Conservation (phyloP, 805 yeast species). For the Spathaspora girioi region DNA sequence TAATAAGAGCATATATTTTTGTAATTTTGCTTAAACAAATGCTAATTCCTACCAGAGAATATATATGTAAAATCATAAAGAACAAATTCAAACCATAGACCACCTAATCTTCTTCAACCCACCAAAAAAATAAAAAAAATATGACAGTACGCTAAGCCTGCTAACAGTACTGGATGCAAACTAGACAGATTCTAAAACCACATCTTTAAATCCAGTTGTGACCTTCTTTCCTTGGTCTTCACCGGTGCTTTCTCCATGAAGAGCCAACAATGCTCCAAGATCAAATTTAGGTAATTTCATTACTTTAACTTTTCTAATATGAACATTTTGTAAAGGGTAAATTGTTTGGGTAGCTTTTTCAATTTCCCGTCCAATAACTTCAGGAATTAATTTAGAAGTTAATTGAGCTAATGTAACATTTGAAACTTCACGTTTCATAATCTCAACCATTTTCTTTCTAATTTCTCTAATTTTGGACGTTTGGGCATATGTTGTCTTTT, state of each 20-base stretch:
- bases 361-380: conserved; percentile 97
- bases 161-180: background rate
- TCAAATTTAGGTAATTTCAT: conserved; percentile 99
- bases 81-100: background rate
- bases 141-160: background rate
- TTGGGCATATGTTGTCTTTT: conserved; percentile 97
- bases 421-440: conserved; percentile 93
- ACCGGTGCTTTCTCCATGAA: conserved; percentile 77
- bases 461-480: conserved; percentile 95
- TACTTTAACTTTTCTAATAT: conserved; percentile 97
- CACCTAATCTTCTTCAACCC: background rate
- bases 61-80: too few species aligned
- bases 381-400: conserved; percentile 96
- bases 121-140: background rate
- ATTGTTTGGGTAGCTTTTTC: conserved; percentile 93
- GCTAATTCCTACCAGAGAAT: too few species aligned
- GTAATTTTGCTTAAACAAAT: too few species aligned
- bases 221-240: conserved; percentile 97
- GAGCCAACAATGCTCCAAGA: conserved; percentile 91
- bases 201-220: conserved; percentile 97
- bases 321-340: conserved; percentile 97
- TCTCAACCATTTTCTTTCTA: conserved; percentile 94
- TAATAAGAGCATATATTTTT: too few species aligned
- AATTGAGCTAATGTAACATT: conserved; percentile 94
- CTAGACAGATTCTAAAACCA: conserved; percentile 91